Evolutionary conservation across 768 basidiomycete species (phyloP).

Genomic region (Mycena olivaceomarginata): DNA sequence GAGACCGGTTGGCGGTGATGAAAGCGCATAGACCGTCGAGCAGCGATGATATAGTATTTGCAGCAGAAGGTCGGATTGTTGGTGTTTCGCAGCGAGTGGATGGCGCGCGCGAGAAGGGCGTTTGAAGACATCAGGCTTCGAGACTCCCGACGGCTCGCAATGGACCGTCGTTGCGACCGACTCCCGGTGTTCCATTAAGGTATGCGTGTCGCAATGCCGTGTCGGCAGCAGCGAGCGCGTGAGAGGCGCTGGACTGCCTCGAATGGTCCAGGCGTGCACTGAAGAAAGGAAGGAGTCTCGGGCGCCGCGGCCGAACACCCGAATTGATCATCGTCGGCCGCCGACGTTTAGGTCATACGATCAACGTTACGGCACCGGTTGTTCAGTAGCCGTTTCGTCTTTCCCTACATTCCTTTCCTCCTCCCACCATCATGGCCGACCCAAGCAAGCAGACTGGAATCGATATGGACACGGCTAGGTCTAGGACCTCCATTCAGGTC

Average conservation of each 20-base stretch:
- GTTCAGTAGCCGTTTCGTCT: neutral
- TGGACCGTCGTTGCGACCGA: too few species aligned
- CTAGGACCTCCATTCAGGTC: slow-evolving; percentile 64
- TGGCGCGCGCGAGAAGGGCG: slow-evolving; percentile 34
- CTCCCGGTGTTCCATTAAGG: too few species aligned
- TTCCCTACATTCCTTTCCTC: too few species aligned
- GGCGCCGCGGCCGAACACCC: too few species aligned
- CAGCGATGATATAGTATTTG: slow-evolving; percentile 33
- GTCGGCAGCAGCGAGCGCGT: too few species aligned
- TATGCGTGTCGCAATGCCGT: too few species aligned
- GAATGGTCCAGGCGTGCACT: too few species aligned
- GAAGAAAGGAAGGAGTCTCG: too few species aligned
- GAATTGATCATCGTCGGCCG: too few species aligned
- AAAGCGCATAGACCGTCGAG: slow-evolving; percentile 31
- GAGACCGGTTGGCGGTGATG: slow-evolving; percentile 25
- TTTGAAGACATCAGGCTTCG: neutral
- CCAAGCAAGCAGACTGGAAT: slow-evolving; percentile 66
- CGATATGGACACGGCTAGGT: slow-evolving; percentile 73
- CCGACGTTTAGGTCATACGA: neutral
- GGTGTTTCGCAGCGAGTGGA: slow-evolving; percentile 27
- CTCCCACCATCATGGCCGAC: slow-evolving; percentile 50
- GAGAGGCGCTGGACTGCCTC: too few species aligned
- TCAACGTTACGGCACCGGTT: neutral
- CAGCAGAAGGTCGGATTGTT: slow-evolving; percentile 34
- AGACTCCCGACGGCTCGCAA: too few species aligned